Percentiles rank a stretch among this genome's conserved stretches.
These are phyloP conservation scores for Diaporthe destruens DNA, from an alignment of 2,329 filamentous ascomycete genomes.

Conservation along the genomic window DNA sequence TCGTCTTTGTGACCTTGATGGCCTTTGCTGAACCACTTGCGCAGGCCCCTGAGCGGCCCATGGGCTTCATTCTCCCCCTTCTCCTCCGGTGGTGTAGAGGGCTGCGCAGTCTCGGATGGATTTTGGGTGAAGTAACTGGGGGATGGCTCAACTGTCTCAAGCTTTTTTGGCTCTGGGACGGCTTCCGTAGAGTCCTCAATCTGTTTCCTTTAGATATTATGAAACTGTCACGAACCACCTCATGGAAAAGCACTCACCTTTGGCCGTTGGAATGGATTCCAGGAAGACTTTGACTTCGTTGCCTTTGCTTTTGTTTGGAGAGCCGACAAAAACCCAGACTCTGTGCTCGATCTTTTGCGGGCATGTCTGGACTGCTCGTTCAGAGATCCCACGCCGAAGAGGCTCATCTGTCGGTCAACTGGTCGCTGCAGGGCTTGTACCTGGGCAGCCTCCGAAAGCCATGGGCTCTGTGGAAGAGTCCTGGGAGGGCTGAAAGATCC, in stretches of 20 bases:
- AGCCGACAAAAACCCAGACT: background rate
- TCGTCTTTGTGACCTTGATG: conserved; percentile 1
- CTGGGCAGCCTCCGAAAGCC: conserved; percentile 61
- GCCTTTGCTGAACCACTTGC: conserved; percentile 32
- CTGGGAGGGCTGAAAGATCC: conserved; percentile 20
- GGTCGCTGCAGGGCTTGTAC: conserved; percentile 60
- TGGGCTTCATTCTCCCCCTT: background rate
- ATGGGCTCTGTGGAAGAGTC: conserved; percentile 55
- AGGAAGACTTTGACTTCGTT: background rate
- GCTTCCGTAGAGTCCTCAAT: background rate
- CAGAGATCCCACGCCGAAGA: conserved; percentile 12
- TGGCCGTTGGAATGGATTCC: conserved; percentile 25
- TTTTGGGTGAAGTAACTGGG: conserved; percentile 36
- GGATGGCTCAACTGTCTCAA: background rate
- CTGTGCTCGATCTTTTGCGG: background rate
- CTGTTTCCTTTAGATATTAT: conserved; percentile 23
- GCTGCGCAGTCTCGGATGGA: background rate
- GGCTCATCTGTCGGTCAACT: conserved; percentile 41
- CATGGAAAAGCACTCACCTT: conserved; percentile 5
- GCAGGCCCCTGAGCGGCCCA: conserved; percentile 3
- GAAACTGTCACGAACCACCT: too few species aligned
- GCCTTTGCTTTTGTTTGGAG: background rate
- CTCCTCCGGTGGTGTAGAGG: background rate
- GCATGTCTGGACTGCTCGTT: background rate
- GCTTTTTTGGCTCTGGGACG: background rate